Evolutionary conservation across 805 yeast species (phyloP), one percentile per base, ranked within the genome.

Genomic region (Kluyveromyces siamensis): DNA sequence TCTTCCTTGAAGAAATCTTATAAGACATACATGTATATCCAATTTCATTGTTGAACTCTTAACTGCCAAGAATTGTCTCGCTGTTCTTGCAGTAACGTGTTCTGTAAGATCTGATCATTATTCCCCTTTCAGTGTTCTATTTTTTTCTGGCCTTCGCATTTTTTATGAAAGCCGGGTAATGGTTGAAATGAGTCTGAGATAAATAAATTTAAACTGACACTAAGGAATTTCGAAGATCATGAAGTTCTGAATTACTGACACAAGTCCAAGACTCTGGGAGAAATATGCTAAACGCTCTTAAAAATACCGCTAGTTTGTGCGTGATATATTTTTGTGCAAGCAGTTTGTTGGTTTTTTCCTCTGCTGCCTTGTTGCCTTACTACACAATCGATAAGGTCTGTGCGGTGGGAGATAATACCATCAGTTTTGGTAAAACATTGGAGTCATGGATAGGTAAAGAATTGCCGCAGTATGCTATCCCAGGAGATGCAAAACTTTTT

Each of bases 401-500:
- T 40, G 50, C 64, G 0, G 37, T 53, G 25, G 52, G 52, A 13
- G 54, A 53, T 33, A 50, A 50, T 10, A 54, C 54, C 2, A 11
- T 40, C n/a, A 49, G 54, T 25, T 46, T 50, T 37, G 41, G 48
- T 27, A 39, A 42, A 16, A 35, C 55, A 25, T 50, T 55, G 30
- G 55, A 56, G 35, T 50, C 48, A 5, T 33, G 57, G 8, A 53
- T 50, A 8, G 58, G 57, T 13, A 25, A 48, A 50, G 46, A 65
- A 57, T 44, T 67, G 61, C 50, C 67, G 56, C 47, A 54, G 58
- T 2, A 70, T 48, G 65, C 71, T 14, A 27, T 50, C n/a, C 58
- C 59, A 10, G 47, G 49, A 0, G 55, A 62, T 30, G 48, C 53
- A 36, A 46, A 65, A 11, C 72, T 75, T 0, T 82, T 73, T 54